Conservation (phyloP, 2,329 filamentous ascomycete genomes). For the Cordyceps sp. region DNA sequence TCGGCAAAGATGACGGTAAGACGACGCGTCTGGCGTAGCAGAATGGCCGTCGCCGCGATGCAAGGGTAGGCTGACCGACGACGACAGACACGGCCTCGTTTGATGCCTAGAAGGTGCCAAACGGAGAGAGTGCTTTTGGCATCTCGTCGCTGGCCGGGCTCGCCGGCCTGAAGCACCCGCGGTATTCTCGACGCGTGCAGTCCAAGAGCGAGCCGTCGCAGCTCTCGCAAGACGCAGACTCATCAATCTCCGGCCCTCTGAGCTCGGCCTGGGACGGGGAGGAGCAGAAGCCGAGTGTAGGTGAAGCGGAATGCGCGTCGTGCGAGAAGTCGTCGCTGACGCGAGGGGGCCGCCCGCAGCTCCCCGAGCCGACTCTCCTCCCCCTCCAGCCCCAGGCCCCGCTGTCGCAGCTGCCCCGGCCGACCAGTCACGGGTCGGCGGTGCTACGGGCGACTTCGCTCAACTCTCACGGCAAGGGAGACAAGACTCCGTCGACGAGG, state of each 20-base stretch:
- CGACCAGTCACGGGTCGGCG: constrained; percentile 4
- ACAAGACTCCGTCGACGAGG: neutral
- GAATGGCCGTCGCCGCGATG: neutral
- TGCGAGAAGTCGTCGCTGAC: neutral
- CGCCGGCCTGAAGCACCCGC: constrained; percentile 14
- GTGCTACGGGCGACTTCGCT: constrained; percentile 3
- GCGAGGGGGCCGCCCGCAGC: constrained; percentile 2
- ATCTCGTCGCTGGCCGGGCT: constrained; percentile 2
- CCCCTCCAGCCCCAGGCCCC: constrained; percentile 3
- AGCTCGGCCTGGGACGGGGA: neutral
- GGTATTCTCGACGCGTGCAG: constrained; percentile 27
- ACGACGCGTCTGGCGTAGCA: neutral
- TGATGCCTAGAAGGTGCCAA: constrained; percentile 6
- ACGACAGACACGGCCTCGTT: constrained; percentile 1
- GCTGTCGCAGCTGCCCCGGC: constrained; percentile 11
- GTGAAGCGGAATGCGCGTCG: neutral
- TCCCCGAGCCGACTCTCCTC: constrained; percentile 11
- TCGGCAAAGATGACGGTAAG: constrained; percentile 5
- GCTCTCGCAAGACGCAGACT: constrained; percentile 8
- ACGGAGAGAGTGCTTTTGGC: constrained; percentile 5
- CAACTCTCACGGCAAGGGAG: constrained; percentile 1
- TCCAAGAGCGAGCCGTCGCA: constrained; percentile 29
- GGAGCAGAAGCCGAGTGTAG: constrained; percentile 1
- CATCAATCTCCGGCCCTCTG: neutral
- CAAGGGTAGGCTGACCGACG: neutral